phyloP scores from a whole-genome alignment of 306 rosid genomes.

The Prosopis cineraria region DNA sequence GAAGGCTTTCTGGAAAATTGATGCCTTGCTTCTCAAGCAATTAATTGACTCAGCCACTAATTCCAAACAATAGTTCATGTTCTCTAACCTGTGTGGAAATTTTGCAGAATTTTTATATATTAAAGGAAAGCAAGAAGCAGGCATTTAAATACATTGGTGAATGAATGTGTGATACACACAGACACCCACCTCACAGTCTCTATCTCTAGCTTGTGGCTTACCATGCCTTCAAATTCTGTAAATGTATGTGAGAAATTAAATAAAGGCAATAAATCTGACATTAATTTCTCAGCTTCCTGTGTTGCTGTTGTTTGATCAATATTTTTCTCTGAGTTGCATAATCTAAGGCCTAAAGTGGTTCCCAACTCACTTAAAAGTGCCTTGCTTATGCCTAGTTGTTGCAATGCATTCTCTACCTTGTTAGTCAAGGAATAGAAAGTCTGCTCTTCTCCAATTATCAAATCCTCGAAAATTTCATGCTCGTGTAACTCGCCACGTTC shows the following conservation, averaged over 20 bases:
- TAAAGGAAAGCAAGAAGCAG: constrained; percentile 1
- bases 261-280: constrained; percentile 32
- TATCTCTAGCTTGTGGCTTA: constrained; percentile 46
- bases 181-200: constrained; percentile 50
- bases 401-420: no score
- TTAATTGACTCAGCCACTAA: constrained; percentile 36
- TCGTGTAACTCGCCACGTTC: constrained; percentile 53
- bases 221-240: constrained; percentile 51
- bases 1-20: constrained; percentile 65
- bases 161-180: constrained; percentile 9
- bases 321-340: constrained; percentile 23
- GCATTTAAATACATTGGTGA: background rate
- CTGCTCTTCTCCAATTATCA: constrained; percentile 47
- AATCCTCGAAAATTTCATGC: constrained; percentile 43
- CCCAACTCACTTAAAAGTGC: constrained; percentile 41
- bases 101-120: background rate
- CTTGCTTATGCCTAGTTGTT: no score
- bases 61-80: constrained; percentile 50
- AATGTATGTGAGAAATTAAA: constrained; percentile 42
- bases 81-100: constrained; percentile 56
- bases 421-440: constrained; percentile 44
- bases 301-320: constrained; percentile 13
- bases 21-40: constrained; percentile 50
- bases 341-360: constrained; percentile 38
- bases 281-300: constrained; percentile 24